Evolutionary conservation across 176 grass and related monocot species (phyloP).

Genomic region (Cenchrus americanus): DNA sequence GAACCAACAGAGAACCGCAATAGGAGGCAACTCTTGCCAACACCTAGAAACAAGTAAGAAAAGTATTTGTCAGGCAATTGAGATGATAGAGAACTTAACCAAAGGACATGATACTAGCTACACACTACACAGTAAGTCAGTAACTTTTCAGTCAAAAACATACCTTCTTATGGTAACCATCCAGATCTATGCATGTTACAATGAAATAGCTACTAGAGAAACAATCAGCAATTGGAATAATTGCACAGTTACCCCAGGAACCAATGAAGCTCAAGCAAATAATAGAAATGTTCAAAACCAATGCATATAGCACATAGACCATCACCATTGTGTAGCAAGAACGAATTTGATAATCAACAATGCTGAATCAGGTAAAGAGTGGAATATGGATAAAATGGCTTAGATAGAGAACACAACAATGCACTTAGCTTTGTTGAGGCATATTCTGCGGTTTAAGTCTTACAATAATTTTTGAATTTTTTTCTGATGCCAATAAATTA

Average conservation of each 20-base stretch:
- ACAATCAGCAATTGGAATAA: neutral
- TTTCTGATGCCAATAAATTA: neutral
- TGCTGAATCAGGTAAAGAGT: neutral
- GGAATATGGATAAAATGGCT: neutral
- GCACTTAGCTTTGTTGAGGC: neutral
- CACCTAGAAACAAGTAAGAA: conserved; percentile 61
- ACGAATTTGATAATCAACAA: neutral
- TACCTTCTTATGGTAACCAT: neutral
- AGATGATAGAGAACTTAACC: neutral
- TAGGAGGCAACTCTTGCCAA: conserved; percentile 97
- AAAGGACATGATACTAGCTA: neutral
- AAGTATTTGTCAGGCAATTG: conserved; percentile 8
- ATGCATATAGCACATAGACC: neutral
- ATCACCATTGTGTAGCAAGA: neutral
- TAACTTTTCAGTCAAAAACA: neutral
- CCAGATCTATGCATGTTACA: neutral
- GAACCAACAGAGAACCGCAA: conserved; percentile 95
- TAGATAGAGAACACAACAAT: neutral
- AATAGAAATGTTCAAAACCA: neutral
- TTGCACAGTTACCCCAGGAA: conserved; percentile 2
- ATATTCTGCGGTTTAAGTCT: neutral
- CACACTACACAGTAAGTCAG: no score
- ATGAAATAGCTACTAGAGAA: neutral
- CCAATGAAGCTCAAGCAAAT: neutral
- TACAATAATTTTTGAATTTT: neutral